Evolutionary conservation across 108 stramenopile genomes (phyloP), one percentile per base, ranked within the genome.

Genomic region (Fragilaria radians): DNA sequence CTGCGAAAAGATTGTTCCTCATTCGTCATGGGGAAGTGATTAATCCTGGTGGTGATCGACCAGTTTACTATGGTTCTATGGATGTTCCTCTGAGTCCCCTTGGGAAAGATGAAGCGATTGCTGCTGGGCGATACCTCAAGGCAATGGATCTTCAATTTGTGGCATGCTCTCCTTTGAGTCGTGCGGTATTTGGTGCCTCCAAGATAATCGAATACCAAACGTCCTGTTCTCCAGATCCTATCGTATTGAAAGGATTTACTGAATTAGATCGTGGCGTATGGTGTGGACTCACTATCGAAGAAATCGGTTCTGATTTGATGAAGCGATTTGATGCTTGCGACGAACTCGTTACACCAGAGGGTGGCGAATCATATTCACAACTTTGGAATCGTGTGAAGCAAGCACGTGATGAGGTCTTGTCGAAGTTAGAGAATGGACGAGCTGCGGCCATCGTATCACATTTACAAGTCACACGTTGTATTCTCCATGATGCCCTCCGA

Each of bases 11-110:
- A 22, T 61, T 94, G 22, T 94, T 89, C 54, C 65, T 88, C 57
- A 83, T 94, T 28, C 66, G 93, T 36, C 93, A 94, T 54, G 93
- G 93, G 0, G 93, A 94, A 77, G 93, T 94, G 18, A 85, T 91
- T 60, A 89, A 89, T 64, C 93, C 93, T 49, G 85, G 93, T 48
- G 89, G 83, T 28, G 82, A 82, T 59, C 76, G 85, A n/a, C 66
- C 88, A 28, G 93, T 94, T 4, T 88, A 76, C 49, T 94, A 94
- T 49, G 93, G 93, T 7, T 71, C 86, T 32, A 68, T 89, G 79
- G 93, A 94, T 58, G 93, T 94, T 14, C 48, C 82, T 1, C 79
- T 94, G 17, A 84, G 82, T n/a, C 79, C 76, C 22, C 68, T 94
- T 33, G 92, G 92, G 11, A 80, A 93, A 65, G 34, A 59, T 26